Conservation (phyloP, 371 early-diverging fungal genomes). For the Apophysomyces elegans region DNA sequence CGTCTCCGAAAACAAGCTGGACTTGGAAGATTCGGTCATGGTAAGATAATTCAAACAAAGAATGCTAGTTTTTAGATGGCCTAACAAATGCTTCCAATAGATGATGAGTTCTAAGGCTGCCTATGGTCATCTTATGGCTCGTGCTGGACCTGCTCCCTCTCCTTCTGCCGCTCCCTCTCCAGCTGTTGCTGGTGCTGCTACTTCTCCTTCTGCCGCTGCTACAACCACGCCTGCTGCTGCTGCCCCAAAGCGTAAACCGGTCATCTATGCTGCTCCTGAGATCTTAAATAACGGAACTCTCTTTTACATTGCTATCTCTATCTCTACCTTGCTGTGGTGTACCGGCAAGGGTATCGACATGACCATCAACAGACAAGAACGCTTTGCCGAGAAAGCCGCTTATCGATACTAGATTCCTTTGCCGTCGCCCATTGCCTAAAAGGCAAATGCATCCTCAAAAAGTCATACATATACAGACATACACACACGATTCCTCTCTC, state of each 20-base stretch:
- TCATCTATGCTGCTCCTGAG: neutral
- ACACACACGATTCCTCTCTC: too few relatives aligned
- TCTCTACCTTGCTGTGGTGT: conserved; percentile 32
- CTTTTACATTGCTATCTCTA: conserved; percentile 29
- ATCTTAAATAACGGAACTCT: conserved; percentile 25
- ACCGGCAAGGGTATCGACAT: conserved; percentile 32
- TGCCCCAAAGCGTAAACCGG: neutral
- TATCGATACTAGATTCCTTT: neutral
- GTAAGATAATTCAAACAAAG: neutral
- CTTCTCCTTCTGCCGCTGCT: neutral
- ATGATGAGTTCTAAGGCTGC: neutral
- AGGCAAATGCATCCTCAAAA: too few relatives aligned
- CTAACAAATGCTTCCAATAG: neutral
- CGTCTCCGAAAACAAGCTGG: conserved; percentile 1
- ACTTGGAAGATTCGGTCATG: conserved; percentile 7
- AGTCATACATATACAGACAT: too few relatives aligned
- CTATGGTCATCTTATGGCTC: neutral
- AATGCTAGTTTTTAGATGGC: too few relatives aligned
- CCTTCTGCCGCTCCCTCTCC: neutral
- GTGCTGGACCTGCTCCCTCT: neutral
- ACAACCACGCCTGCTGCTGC: neutral
- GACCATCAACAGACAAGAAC: conserved; percentile 25
- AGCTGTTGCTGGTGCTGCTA: neutral
- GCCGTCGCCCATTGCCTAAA: too few relatives aligned
- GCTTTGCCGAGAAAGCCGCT: conserved; percentile 12